phyloP scores from a whole-genome alignment of 768 basidiomycete species.

The Wakefieldia striispora region DNA sequence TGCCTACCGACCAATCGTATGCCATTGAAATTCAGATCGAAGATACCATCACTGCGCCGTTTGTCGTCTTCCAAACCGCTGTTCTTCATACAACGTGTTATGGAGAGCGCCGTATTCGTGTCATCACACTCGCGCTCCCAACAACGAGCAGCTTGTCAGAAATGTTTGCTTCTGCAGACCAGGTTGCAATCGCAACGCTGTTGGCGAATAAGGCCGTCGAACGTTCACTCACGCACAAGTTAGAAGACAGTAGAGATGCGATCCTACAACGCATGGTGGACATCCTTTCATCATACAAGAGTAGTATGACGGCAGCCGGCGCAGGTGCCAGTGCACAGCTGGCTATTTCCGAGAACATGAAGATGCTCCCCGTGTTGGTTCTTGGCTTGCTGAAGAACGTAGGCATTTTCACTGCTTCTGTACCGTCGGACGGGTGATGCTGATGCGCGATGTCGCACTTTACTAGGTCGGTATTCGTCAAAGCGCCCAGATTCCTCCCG shows the following conservation, averaged over 20 bases:
- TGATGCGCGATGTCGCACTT: neutral
- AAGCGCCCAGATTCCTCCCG: constrained; percentile 95
- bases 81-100: constrained; percentile 93
- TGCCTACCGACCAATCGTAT: constrained; percentile 96
- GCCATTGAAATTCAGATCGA: constrained; percentile 95
- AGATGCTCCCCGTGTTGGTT: constrained; percentile 87
- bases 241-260: constrained; percentile 89
- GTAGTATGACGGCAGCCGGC: constrained; percentile 92
- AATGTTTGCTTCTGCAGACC: constrained; percentile 87
- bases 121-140: constrained; percentile 83
- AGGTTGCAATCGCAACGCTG: constrained; percentile 79
- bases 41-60: constrained; percentile 85
- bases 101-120: constrained; percentile 89
- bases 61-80: constrained; percentile 93
- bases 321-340: constrained; percentile 93
- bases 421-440: neutral
- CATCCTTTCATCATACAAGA: constrained; percentile 86
- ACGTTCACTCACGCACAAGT: constrained; percentile 75
- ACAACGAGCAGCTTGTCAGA: constrained; percentile 88
- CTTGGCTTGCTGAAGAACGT: constrained; percentile 95
- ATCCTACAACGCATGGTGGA: constrained; percentile 82
- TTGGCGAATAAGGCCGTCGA: constrained; percentile 94
- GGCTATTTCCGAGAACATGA: constrained; percentile 89
- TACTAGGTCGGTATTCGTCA: constrained; percentile 86
- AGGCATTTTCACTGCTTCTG: constrained; percentile 25